phyloP scores from a whole-genome alignment of 352 stramenopile genomes.

The Pythium guiyangense region DNA sequence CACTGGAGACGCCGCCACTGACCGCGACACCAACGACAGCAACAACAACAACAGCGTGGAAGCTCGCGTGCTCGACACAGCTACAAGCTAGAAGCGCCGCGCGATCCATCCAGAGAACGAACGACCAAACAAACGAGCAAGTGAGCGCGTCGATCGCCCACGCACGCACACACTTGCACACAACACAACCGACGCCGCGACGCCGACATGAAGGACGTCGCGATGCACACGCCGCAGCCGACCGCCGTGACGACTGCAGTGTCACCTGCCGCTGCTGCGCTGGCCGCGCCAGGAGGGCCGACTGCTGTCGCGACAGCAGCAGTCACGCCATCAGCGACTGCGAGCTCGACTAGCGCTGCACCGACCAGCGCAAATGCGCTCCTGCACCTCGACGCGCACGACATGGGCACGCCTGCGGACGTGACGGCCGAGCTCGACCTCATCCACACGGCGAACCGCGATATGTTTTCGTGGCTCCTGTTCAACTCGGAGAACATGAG shows the following conservation, averaged over 20 bases:
- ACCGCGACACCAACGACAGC: too few species aligned
- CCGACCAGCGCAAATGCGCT: conserved; percentile 4
- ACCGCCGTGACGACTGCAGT: conserved; percentile 2
- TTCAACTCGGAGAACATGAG: conserved; percentile 86
- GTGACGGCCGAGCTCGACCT: conserved; percentile 57
- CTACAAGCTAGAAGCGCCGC: too few species aligned
- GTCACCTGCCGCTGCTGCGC: conserved; percentile 3
- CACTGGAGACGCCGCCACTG: too few species aligned
- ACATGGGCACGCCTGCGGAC: conserved; percentile 25
- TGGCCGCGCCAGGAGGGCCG: background rate
- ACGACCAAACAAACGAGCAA: background rate
- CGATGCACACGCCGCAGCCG: conserved; percentile 9
- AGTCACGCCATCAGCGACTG: background rate
- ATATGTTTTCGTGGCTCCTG: conserved; percentile 85
- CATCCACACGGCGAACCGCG: conserved; percentile 59
- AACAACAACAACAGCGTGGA: too few species aligned
- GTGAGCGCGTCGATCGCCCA: background rate
- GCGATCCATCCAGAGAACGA: too few species aligned
- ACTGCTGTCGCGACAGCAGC: background rate
- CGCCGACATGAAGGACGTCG: conserved; percentile 13
- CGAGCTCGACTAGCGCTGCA: background rate
- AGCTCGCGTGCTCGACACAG: too few species aligned
- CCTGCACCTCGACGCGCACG: conserved; percentile 14
- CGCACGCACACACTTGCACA: background rate
- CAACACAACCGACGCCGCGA: conserved; percentile 4